These are phyloP conservation scores for Cornus florida DNA, from an alignment of 148 eudicot genomes.

Conservation along the genomic window DNA sequence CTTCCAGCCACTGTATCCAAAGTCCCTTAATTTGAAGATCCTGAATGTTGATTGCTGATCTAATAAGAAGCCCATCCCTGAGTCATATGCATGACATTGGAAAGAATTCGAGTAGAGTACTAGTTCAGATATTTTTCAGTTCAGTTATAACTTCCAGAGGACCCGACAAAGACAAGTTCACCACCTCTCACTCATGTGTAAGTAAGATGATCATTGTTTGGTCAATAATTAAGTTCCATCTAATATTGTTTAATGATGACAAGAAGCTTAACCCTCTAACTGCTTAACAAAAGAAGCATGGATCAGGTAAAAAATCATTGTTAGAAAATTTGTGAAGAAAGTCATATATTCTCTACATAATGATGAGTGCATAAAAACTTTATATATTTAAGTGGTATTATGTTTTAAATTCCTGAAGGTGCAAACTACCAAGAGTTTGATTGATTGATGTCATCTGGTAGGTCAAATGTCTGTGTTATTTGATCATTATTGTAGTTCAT, in stretches of 20 bases:
- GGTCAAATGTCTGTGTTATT: background rate
- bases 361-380: background rate
- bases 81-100: background rate
- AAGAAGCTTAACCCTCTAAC: background rate
- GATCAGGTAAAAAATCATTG: slow-evolving; percentile 4
- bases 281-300: background rate
- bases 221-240: background rate
- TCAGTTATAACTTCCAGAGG: background rate
- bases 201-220: background rate
- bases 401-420: background rate
- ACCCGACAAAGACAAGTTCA: no score
- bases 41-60: no score
- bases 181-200: background rate
- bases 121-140: background rate
- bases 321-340: background rate
- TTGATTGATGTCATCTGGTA: background rate
- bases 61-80: no score
- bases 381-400: background rate
- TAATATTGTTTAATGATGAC: background rate
- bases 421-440: background rate
- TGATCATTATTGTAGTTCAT: background rate
- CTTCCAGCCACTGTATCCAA: no score
- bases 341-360: background rate
- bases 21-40: no score
- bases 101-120: background rate